These are phyloP conservation scores for Blastobotrys aristatus DNA, from an alignment of 1,139 yeast species.

Conservation along the genomic window DNA sequence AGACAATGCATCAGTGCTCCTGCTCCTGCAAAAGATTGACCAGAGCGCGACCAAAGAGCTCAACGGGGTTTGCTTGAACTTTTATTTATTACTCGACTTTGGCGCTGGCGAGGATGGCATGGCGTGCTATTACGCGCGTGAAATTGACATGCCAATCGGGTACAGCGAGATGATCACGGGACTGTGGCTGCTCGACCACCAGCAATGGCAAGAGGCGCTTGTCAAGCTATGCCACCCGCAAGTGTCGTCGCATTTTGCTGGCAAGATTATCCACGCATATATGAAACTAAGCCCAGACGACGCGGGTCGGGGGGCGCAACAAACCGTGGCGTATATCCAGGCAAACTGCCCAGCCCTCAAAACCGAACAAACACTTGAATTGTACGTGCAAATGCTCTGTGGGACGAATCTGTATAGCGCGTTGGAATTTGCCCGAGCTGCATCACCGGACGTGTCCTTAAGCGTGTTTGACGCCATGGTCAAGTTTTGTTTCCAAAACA, in stretches of 20 bases:
- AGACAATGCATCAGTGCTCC: conserved; percentile 19
- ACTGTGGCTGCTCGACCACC: conserved; percentile 25
- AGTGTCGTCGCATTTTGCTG: conserved; percentile 22
- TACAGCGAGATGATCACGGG: conserved; percentile 25
- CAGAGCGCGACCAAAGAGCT: conserved; percentile 15
- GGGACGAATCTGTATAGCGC: conserved; percentile 21
- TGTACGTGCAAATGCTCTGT: conserved; percentile 22
- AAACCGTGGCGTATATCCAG: conserved; percentile 21
- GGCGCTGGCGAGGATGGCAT: conserved; percentile 17
- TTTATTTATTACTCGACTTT: conserved; percentile 31
- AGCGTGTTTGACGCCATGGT: conserved; percentile 18
- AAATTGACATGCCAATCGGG: conserved; percentile 27
- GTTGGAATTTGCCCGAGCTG: conserved; percentile 23
- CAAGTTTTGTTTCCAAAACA: conserved; percentile 9
- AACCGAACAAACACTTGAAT: conserved; percentile 17
- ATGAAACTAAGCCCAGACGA: conserved; percentile 11
- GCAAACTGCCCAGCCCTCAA: conserved; percentile 21
- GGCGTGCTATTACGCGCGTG: conserved; percentile 30
- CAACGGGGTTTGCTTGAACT: conserved; percentile 25
- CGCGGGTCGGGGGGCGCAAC: conserved; percentile 4
- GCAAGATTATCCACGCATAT: conserved; percentile 21
- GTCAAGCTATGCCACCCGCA: conserved; percentile 24
- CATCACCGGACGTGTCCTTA: conserved; percentile 19
- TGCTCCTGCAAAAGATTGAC: conserved; percentile 25
- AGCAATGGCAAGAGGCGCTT: conserved; percentile 20